Percentiles rank a stretch among this genome's conserved stretches.
Conservation (phyloP, 164 flowering plant genomes). For the Houttuynia cordata region DNA sequence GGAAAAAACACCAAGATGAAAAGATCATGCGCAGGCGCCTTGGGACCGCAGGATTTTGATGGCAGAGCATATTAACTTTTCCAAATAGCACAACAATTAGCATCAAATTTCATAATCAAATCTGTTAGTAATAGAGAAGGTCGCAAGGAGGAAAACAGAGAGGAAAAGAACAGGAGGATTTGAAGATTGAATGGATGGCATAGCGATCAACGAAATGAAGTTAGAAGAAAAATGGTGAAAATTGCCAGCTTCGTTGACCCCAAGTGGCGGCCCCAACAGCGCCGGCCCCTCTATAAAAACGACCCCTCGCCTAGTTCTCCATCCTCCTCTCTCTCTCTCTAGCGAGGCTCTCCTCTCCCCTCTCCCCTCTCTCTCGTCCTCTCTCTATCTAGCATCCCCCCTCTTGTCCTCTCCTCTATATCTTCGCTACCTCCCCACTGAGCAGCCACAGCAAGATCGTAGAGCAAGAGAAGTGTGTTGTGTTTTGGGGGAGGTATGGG, state of each 20-base stretch:
- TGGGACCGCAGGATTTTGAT: too few relatives aligned
- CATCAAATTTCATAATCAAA: too few relatives aligned
- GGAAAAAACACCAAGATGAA: too few relatives aligned
- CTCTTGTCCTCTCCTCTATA: neutral
- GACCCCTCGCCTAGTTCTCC: neutral
- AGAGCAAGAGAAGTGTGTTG: slow-evolving; percentile 6
- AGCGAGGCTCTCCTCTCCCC: slow-evolving; percentile 4
- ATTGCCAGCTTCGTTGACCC: slow-evolving; percentile 41
- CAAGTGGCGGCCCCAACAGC: slow-evolving; percentile 79
- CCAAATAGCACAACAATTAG: too few relatives aligned
- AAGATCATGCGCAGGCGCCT: too few relatives aligned
- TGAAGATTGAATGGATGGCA: neutral
- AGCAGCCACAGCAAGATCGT: neutral
- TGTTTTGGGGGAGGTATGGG: slow-evolving; percentile 1
- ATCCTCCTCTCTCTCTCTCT: slow-evolving; percentile 12
- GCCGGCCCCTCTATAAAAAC: slow-evolving; percentile 29
- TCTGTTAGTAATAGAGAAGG: too few relatives aligned
- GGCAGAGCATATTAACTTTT: too few relatives aligned
- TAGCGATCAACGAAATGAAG: neutral
- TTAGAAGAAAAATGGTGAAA: slow-evolving; percentile 3
- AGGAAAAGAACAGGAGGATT: neutral
- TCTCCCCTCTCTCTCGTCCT: slow-evolving; percentile 12
- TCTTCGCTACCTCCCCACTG: too few relatives aligned
- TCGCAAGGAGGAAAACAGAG: too few relatives aligned
- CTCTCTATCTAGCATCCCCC: slow-evolving; percentile 5